phyloP scores from a whole-genome alignment of 768 basidiomycete genomes.

The Phaffia australis region DNA sequence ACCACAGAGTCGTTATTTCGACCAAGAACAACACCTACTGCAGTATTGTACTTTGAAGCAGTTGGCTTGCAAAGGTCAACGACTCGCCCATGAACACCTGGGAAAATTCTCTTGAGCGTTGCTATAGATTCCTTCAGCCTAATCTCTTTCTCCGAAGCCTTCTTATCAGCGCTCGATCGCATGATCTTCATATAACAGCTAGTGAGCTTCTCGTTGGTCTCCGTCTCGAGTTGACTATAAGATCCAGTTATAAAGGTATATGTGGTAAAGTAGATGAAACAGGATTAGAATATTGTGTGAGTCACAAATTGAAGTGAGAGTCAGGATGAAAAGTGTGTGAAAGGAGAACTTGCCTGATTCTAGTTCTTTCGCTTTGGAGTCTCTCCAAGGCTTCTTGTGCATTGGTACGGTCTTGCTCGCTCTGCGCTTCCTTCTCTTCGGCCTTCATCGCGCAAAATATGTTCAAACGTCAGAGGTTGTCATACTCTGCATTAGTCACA shows the following conservation, averaged over 20 bases:
- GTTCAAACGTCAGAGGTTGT: slow-evolving; percentile 27
- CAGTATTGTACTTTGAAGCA: slow-evolving; percentile 78
- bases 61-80: slow-evolving; percentile 92
- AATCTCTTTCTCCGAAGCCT: slow-evolving; percentile 71
- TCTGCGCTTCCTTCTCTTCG: slow-evolving; percentile 49
- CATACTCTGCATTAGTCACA: slow-evolving; percentile 16
- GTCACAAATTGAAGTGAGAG: neutral
- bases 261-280: neutral
- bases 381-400: slow-evolving; percentile 72
- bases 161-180: slow-evolving; percentile 78
- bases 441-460: slow-evolving; percentile 40
- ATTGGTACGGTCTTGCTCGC: slow-evolving; percentile 53
- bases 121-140: slow-evolving; percentile 75
- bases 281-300: too few species aligned
- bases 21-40: slow-evolving; percentile 83
- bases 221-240: slow-evolving; percentile 70
- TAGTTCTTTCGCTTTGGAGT: slow-evolving; percentile 67
- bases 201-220: slow-evolving; percentile 82
- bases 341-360: slow-evolving; percentile 53
- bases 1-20: slow-evolving; percentile 91
- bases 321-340: neutral
- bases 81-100: slow-evolving; percentile 83
- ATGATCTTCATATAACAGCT: slow-evolving; percentile 70
- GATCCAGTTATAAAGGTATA: neutral
- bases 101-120: slow-evolving; percentile 77